Evolutionary conservation across 2,329 filamentous ascomycete genomes (phyloP), one percentile per base, ranked within the genome.

Genomic region (Fusarium mexicanum): DNA sequence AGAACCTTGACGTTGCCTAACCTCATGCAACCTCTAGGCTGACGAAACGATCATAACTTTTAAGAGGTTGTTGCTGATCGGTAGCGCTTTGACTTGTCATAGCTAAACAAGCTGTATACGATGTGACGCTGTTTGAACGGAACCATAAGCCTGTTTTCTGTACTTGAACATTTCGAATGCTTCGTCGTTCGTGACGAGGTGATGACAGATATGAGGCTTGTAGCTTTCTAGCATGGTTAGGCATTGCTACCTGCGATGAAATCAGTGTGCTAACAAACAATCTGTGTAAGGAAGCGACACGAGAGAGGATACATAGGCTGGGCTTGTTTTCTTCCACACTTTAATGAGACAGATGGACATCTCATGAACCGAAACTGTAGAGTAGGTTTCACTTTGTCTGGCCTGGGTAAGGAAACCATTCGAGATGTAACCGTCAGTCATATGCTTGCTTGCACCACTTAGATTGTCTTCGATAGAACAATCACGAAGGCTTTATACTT

Each of bases 21-120:
- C 24, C 61, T 57, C 26, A n/a, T 43, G 13, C 38, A 24, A 43
- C 20, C 33, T 50, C 66, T 71, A 47, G 67, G 60, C 60, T 54
- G 66, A 60, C 53, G 60, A 70, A 58, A 48, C 37, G 6, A 66
- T 31, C 37, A 66, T 53, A 16, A 33, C 33, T 53, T 62, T 53
- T 53, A 47, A 50, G 29, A 60, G 46, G 66, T 44, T 60, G 51
- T 48, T 70, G 59, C 53, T n/a, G 37, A 64, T 41, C 29, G 35
- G 51, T 43, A 60, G 41, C 41, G 53, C 60, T 44, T 43, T 38
- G 53, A 37, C 53, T 46, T n/a, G 37, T 33, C 33, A 14, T 46
- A 43, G 64, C 44, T 33, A 33, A 38, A 18, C 41, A 70, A 35
- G 33, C 24, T 44, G 24, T 12, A 22, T 38, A 37, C 53, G 46